Conservation (phyloP, 2,329 filamentous ascomycete species). For the Emericellopsis atlantica region DNA sequence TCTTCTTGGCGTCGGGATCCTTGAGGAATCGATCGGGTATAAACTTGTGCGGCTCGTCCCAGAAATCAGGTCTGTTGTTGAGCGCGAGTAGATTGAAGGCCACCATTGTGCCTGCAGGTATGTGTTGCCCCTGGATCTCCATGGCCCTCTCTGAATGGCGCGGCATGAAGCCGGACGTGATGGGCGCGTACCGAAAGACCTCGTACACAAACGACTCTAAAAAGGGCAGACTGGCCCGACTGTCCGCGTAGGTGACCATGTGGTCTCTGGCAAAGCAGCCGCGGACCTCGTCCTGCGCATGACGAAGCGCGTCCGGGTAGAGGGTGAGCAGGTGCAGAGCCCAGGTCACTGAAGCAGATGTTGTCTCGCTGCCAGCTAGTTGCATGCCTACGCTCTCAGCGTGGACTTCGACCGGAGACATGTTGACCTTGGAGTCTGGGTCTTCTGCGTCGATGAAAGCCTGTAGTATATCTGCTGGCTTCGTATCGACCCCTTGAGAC, state of each 20-base stretch:
- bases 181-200: conserved; percentile 1
- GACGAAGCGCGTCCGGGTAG: background rate
- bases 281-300: background rate
- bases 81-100: conserved; percentile 1
- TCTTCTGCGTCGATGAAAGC: conserved; percentile 1
- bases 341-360: conserved; percentile 4
- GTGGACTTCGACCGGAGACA: background rate
- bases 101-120: conserved; percentile 1
- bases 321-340: conserved; percentile 1
- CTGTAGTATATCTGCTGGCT: background rate
- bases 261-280: background rate
- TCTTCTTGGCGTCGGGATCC: conserved; percentile 1
- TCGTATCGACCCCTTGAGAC: background rate
- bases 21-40: background rate
- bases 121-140: conserved; percentile 1
- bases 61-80: background rate
- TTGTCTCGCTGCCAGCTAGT: background rate
- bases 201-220: conserved; percentile 1
- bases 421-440: conserved; percentile 1
- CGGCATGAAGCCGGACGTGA: conserved; percentile 2
- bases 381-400: conserved; percentile 1
- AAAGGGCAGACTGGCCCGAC: background rate
- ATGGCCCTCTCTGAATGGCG: background rate
- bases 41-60: conserved; percentile 1
- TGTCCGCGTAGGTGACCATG: conserved; percentile 1